Percentiles rank a stretch among this genome's conserved stretches.
phyloP scores from a whole-genome alignment of 768 basidiomycete genomes.

The Guyanaporus albipodus region DNA sequence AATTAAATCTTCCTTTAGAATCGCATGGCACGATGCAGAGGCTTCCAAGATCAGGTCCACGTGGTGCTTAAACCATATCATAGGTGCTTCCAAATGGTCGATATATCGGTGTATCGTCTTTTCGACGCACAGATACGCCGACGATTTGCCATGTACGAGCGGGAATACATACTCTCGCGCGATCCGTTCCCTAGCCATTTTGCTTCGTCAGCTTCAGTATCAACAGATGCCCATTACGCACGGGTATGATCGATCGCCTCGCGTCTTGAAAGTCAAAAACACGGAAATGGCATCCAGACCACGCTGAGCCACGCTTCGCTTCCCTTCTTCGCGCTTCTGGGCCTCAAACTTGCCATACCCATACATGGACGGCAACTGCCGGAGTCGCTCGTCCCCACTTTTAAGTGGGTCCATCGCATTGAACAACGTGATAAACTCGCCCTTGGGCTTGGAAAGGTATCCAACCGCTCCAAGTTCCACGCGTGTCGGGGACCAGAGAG shows the following conservation, averaged over 20 bases:
- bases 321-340: conserved; percentile 44
- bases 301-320: conserved; percentile 55
- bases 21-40: conserved; percentile 43
- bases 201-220: too few relatives aligned
- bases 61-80: conserved; percentile 71
- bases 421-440: conserved; percentile 67
- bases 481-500: conserved; percentile 65
- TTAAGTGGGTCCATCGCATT: conserved; percentile 58
- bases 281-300: conserved; percentile 52
- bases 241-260: conserved; percentile 35
- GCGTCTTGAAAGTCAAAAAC: conserved; percentile 42
- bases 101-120: conserved; percentile 66
- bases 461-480: conserved; percentile 72
- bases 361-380: conserved; percentile 52
- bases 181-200: conserved; percentile 37
- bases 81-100: conserved; percentile 57
- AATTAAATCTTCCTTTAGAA: conserved; percentile 58
- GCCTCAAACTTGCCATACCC: conserved; percentile 59
- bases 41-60: conserved; percentile 57
- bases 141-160: conserved; percentile 59
- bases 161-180: conserved; percentile 56
- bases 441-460: conserved; percentile 64
- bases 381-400: conserved; percentile 40
- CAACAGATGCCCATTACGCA: too few relatives aligned
- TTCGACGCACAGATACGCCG: conserved; percentile 67